These are phyloP conservation scores for Nadsonia fulvescens DNA, from an alignment of 805 yeast genomes.

Conservation along the genomic window DNA sequence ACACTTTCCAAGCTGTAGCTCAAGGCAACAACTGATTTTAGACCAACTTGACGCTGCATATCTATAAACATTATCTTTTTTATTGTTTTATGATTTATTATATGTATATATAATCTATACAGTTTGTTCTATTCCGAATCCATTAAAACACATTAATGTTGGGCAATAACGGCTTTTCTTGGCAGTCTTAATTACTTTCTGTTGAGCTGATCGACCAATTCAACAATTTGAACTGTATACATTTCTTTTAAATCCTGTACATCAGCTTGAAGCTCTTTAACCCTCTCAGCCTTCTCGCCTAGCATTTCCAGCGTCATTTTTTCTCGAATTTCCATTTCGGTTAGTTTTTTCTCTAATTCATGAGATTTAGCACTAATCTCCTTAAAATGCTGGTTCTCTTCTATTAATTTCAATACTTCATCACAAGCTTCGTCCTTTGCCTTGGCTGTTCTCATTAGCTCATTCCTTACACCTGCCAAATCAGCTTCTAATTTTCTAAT, in stretches of 20 bases:
- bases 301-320: slow-evolving; percentile 48
- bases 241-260: slow-evolving; percentile 77
- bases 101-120: too few relatives aligned
- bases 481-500: slow-evolving; percentile 72
- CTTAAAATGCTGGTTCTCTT: slow-evolving; percentile 31
- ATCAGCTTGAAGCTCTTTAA: slow-evolving; percentile 74
- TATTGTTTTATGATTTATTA: too few relatives aligned
- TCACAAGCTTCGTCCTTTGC: slow-evolving; percentile 53
- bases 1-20: too few relatives aligned
- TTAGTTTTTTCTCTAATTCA: slow-evolving; percentile 18
- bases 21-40: too few relatives aligned
- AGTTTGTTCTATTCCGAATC: too few relatives aligned
- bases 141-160: too few relatives aligned
- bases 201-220: slow-evolving; percentile 41
- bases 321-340: slow-evolving; percentile 26
- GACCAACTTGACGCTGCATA: too few relatives aligned
- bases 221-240: slow-evolving; percentile 70
- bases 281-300: slow-evolving; percentile 77
- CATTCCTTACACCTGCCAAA: slow-evolving; percentile 43
- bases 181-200: slow-evolving; percentile 1
- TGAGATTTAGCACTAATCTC: slow-evolving; percentile 19
- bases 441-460: slow-evolving; percentile 29
- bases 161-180: too few relatives aligned
- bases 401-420: slow-evolving; percentile 44
- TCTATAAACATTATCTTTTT: too few relatives aligned